Conservation (phyloP, 2,329 filamentous ascomycete genomes). For the Pseudogymnoascus sp. region DNA sequence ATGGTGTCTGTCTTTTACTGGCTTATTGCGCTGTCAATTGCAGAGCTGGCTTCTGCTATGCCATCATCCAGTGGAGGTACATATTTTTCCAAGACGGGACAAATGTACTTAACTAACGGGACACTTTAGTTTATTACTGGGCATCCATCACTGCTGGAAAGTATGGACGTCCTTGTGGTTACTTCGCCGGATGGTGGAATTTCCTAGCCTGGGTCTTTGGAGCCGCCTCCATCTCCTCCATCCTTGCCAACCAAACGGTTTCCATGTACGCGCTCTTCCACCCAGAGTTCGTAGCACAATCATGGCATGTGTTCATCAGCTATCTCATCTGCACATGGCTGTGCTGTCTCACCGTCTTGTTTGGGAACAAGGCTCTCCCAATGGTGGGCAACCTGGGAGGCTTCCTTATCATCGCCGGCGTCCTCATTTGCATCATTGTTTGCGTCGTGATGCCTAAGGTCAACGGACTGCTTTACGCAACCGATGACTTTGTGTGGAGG, state of each 20-base stretch:
- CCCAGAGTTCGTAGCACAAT: conserved; percentile 32
- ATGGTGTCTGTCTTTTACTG: conserved; percentile 44
- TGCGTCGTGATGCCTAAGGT: conserved; percentile 43
- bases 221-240: conserved; percentile 9
- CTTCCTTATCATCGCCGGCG: conserved; percentile 40
- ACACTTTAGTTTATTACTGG: conserved; percentile 45
- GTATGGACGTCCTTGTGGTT: conserved; percentile 29
- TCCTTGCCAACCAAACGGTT: conserved; percentile 3
- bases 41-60: conserved; percentile 51
- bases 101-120: conserved; percentile 7
- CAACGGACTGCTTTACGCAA: conserved; percentile 32
- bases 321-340: conserved; percentile 38
- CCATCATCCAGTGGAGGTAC: conserved; percentile 45
- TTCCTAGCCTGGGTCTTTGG: conserved; percentile 34
- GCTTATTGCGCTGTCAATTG: conserved; percentile 48
- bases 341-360: conserved; percentile 36
- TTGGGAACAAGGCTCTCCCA: conserved; percentile 43
- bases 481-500: conserved; percentile 31
- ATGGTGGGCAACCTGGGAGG: conserved; percentile 42
- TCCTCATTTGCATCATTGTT: conserved; percentile 44
- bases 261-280: conserved; percentile 29
- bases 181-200: conserved; percentile 40
- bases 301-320: conserved; percentile 40
- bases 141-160: conserved; percentile 47
- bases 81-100: not conserved